Conservation (phyloP, 2,329 filamentous ascomycete genomes). For the Verticillium nubilum region DNA sequence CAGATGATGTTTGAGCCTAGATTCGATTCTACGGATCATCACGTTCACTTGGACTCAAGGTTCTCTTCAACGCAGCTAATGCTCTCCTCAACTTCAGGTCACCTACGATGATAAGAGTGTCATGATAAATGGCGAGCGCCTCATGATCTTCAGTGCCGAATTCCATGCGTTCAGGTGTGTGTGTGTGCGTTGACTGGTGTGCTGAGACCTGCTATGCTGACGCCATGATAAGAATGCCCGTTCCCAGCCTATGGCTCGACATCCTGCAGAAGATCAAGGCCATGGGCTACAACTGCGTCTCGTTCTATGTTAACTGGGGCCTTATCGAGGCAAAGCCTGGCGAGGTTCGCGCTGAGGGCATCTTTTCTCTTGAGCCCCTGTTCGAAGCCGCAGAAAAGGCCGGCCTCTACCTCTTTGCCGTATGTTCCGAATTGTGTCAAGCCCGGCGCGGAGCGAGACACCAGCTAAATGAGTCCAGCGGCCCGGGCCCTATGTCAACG, state of each 20-base stretch:
- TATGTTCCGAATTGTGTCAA: background rate
- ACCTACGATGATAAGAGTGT: constrained; percentile 65
- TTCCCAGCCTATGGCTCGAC: constrained; percentile 48
- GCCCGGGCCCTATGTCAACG: constrained; percentile 65
- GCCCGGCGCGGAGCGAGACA: background rate
- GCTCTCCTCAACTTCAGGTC: constrained; percentile 24
- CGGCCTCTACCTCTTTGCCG: constrained; percentile 65
- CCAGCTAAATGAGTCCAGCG: constrained; percentile 17
- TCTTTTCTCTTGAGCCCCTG: constrained; percentile 64
- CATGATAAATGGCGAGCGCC: constrained; percentile 59
- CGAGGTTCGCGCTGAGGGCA: constrained; percentile 58
- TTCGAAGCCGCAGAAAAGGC: constrained; percentile 62
- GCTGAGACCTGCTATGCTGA: background rate
- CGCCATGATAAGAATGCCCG: constrained; percentile 18
- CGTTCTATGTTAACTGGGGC: constrained; percentile 69
- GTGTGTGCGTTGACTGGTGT: background rate
- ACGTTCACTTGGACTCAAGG: background rate
- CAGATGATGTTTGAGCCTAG: too few species aligned
- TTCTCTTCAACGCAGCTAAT: background rate
- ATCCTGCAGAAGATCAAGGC: constrained; percentile 71
- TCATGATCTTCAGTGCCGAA: constrained; percentile 63
- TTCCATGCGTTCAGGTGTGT: constrained; percentile 50
- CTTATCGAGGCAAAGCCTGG: constrained; percentile 64
- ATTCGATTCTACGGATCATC: too few species aligned
- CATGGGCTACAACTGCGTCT: constrained; percentile 65